A percentile compares a stretch with the other conserved stretches of the same genome.
phyloP scores from a whole-genome alignment of 805 yeast genomes.

The Blastobotrys attinorum region DNA sequence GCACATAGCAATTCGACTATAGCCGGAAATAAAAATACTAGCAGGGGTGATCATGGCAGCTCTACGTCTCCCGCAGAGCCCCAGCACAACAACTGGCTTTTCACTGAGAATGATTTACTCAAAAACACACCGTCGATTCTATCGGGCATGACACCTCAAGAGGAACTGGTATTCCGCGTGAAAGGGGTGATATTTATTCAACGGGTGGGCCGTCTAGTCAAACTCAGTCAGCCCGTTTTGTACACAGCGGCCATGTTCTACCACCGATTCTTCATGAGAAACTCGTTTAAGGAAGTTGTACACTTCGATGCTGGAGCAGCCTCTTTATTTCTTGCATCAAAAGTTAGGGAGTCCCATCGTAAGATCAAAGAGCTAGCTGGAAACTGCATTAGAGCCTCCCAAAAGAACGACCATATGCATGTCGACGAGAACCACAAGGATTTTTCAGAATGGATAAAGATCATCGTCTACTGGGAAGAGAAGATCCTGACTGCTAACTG shows the following conservation, averaged over 20 bases:
- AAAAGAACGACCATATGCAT: constrained; percentile 32
- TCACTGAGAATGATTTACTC: neutral
- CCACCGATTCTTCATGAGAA: constrained; percentile 46
- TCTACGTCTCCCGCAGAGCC: too few relatives aligned
- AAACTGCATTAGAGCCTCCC: constrained; percentile 42
- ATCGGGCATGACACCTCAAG: neutral
- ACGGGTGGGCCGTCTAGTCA: constrained; percentile 36
- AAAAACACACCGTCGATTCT: neutral
- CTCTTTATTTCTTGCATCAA: constrained; percentile 44
- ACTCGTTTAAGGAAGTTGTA: constrained; percentile 36
- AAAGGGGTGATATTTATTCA: constrained; percentile 44
- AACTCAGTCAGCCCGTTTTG: constrained; percentile 41
- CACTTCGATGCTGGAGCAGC: constrained; percentile 46
- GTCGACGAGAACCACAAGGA: constrained; percentile 41
- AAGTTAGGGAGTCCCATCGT: constrained; percentile 46
- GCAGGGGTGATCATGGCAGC: too few relatives aligned
- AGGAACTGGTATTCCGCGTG: too few relatives aligned
- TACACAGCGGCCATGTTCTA: constrained; percentile 41
- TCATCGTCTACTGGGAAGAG: constrained; percentile 39
- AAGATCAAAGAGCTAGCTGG: constrained; percentile 41
- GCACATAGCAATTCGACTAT: too few relatives aligned
- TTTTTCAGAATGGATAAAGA: constrained; percentile 45
- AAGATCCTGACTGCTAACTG: constrained; percentile 37
- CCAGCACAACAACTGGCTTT: constrained; percentile 1
- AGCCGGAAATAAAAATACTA: too few relatives aligned